Percentiles rank a stretch among this genome's conserved stretches.
These are phyloP conservation scores for Wickerhamomyces sp. DNA, from an alignment of 1,139 yeast genomes.

Conservation along the genomic window DNA sequence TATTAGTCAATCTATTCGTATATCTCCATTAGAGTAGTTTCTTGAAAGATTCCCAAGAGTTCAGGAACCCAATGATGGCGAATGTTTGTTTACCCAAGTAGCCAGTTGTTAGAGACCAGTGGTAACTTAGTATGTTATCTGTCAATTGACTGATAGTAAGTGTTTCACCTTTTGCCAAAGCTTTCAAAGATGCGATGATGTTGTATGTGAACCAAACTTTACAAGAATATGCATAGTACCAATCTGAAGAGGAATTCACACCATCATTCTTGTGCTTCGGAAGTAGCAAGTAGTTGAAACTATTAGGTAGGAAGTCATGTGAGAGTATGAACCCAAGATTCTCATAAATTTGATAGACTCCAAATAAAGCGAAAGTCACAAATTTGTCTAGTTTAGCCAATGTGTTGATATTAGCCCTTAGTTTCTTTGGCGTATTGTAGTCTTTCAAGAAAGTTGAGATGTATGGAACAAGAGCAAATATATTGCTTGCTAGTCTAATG, in stretches of 20 bases:
- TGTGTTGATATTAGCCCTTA: slow-evolving; percentile 11
- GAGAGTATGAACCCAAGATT: slow-evolving; percentile 18
- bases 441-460: slow-evolving; percentile 15
- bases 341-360: slow-evolving; percentile 18
- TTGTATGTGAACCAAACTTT: slow-evolving; percentile 19
- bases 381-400: slow-evolving; percentile 14
- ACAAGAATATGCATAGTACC: slow-evolving; percentile 23
- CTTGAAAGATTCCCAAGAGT: slow-evolving; percentile 14
- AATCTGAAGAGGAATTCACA: slow-evolving; percentile 17
- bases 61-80: slow-evolving; percentile 19
- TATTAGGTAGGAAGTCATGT: slow-evolving; percentile 18
- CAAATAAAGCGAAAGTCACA: slow-evolving; percentile 14
- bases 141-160: slow-evolving; percentile 7
- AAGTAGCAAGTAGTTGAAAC: slow-evolving; percentile 12
- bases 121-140: slow-evolving; percentile 20
- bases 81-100: slow-evolving; percentile 14
- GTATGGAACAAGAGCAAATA: slow-evolving; percentile 20
- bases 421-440: slow-evolving; percentile 15
- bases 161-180: not conserved
- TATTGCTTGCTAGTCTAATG: slow-evolving; percentile 20
- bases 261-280: slow-evolving; percentile 12
- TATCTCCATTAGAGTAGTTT: slow-evolving; percentile 8
- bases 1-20: too few relatives aligned
- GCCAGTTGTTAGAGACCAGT: slow-evolving; percentile 21
- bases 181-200: slow-evolving; percentile 14